A percentile compares a stretch with the other conserved stretches of the same genome.
Evolutionary conservation across 169 alveolate genomes (phyloP).

Genomic region (Cryptosporidium canis): DNA sequence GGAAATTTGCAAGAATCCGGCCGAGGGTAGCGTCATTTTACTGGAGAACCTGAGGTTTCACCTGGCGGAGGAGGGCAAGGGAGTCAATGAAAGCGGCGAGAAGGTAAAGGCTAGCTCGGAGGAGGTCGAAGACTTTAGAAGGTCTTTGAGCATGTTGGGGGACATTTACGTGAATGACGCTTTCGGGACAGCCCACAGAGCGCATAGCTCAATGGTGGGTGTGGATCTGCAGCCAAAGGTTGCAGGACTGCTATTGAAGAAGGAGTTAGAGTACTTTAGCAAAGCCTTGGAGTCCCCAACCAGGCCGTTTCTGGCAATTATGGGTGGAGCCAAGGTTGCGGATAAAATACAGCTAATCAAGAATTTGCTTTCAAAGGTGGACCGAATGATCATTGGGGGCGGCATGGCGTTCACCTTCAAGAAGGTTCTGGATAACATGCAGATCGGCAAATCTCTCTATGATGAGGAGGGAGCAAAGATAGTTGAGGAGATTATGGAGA

Average conservation of each 20-base stretch:
- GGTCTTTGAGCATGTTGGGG: constrained; percentile 90
- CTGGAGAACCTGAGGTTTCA: constrained; percentile 97
- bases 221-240: constrained; percentile 89
- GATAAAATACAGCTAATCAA: constrained; percentile 96
- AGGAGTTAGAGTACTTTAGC: constrained; percentile 95
- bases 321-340: constrained; percentile 98
- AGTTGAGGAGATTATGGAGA: constrained; percentile 92
- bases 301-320: constrained; percentile 94
- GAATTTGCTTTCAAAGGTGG: constrained; percentile 92
- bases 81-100: constrained; percentile 90
- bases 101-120: constrained; percentile 89
- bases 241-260: constrained; percentile 94
- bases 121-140: constrained; percentile 88
- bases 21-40: constrained; percentile 89
- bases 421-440: constrained; percentile 87
- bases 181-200: constrained; percentile 98
- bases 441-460: constrained; percentile 92
- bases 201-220: constrained; percentile 97
- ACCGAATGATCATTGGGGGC: constrained; percentile 96
- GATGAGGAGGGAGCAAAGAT: constrained; percentile 96
- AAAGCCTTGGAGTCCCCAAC: constrained; percentile 93
- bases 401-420: constrained; percentile 99
- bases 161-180: constrained; percentile 97
- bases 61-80: constrained; percentile 97
- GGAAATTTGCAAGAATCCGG: constrained; percentile 85